Conservation (phyloP, 2,329 filamentous ascomycete species). For the Mycocentrospora acerina region DNA sequence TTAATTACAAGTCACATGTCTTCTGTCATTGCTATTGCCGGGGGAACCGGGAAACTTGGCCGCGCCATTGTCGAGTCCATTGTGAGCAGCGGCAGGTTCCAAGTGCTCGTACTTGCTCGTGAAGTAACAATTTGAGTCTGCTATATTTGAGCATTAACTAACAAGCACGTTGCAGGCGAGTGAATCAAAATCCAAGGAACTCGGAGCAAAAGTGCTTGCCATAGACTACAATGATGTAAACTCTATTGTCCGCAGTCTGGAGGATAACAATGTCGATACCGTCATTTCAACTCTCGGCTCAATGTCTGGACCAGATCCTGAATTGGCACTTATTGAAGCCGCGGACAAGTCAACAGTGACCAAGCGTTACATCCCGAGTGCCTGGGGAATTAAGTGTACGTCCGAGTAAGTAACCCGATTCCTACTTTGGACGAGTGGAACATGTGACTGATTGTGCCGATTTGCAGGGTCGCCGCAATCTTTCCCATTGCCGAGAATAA, state of each 20-base stretch:
- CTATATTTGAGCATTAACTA: too few species aligned
- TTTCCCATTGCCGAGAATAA: constrained; percentile 1
- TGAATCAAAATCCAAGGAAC: constrained; percentile 2
- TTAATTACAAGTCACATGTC: too few species aligned
- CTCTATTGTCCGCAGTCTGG: constrained; percentile 4
- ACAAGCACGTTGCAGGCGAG: neutral
- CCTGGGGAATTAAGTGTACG: constrained; percentile 14
- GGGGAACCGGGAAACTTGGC: constrained; percentile 22
- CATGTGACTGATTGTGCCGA: neutral
- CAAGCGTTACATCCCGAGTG: constrained; percentile 18
- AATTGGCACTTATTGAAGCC: constrained; percentile 14
- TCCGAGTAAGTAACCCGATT: constrained; percentile 10
- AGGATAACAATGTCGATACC: constrained; percentile 10
- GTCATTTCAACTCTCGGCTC: constrained; percentile 13
- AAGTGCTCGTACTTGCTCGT: constrained; percentile 6
- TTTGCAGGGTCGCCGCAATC: constrained; percentile 3
- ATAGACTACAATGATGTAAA: constrained; percentile 11
- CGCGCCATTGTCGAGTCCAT: constrained; percentile 16
- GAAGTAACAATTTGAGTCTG: neutral
- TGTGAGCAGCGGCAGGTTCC: neutral
- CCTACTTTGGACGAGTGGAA: neutral
- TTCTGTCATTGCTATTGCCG: constrained; percentile 20
- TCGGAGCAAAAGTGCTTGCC: constrained; percentile 4
- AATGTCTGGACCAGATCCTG: constrained; percentile 1
- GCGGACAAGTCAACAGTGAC: constrained; percentile 8